These are phyloP conservation scores for Candida tibetensis DNA, from an alignment of 805 yeast genomes.

Conservation along the genomic window DNA sequence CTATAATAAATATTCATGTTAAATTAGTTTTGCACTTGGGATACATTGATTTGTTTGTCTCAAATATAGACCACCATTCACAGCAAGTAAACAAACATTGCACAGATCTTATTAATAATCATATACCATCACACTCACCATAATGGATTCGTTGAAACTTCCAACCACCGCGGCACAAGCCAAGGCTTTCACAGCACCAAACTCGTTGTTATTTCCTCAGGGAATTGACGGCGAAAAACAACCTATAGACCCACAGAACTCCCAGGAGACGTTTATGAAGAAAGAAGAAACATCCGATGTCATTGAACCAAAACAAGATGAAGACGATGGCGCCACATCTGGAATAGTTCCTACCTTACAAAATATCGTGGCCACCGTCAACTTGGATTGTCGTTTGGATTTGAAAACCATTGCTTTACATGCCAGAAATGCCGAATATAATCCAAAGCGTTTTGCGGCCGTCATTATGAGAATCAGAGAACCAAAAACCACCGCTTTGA, in stretches of 20 bases:
- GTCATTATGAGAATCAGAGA: conserved; percentile 99
- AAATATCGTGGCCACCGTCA: conserved; percentile 97
- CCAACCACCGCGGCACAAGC: conserved; percentile 81
- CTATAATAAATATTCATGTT: conserved; percentile 6
- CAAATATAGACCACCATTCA: conserved; percentile 11
- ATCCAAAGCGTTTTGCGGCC: conserved; percentile 98
- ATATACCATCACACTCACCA: not conserved
- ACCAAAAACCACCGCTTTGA: conserved; percentile 96
- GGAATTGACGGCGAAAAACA: conserved; percentile 32
- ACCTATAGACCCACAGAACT: conserved; percentile 13
- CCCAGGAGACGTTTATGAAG: conserved; percentile 7
- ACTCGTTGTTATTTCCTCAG: conserved; percentile 63
- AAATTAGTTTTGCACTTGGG: conserved; percentile 19
- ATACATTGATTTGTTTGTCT: conserved; percentile 45
- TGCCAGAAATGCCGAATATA: conserved; percentile 98
- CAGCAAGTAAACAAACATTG: too few relatives aligned
- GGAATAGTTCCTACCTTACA: conserved; percentile 96
- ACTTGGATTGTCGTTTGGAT: conserved; percentile 92
- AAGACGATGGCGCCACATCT: conserved; percentile 74
- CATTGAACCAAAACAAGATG: conserved; percentile 41
- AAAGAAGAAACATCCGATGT: conserved; percentile 18
- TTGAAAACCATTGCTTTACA: conserved; percentile 95
- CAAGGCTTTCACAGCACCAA: conserved; percentile 64
- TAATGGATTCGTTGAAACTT: conserved; percentile 69
- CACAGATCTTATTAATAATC: too few relatives aligned